phyloP scores from a whole-genome alignment of 371 early-diverging fungal species.

The Mortierella polycephala region DNA sequence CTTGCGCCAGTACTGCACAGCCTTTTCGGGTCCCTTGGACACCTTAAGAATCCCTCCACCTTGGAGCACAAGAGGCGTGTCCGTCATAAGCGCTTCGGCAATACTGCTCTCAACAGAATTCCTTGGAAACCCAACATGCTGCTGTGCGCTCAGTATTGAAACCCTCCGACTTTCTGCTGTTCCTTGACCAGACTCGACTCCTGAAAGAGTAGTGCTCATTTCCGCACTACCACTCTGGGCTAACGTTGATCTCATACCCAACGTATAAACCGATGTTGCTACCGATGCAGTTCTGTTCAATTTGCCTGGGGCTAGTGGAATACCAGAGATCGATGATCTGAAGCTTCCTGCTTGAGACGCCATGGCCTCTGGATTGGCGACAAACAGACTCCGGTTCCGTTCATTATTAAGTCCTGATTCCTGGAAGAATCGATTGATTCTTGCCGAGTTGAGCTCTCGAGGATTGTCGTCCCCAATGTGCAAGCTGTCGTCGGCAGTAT shows the following conservation, averaged over 20 bases:
- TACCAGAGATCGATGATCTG: slow-evolving; percentile 30
- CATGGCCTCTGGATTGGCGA: slow-evolving; percentile 48
- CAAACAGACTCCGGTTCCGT: slow-evolving; percentile 40
- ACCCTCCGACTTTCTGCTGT: slow-evolving; percentile 18
- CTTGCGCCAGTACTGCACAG: slow-evolving; percentile 53
- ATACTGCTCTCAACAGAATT: slow-evolving; percentile 41
- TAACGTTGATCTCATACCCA: neutral
- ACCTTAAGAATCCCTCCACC: slow-evolving; percentile 44
- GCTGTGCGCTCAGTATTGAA: slow-evolving; percentile 18
- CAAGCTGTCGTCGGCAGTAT: slow-evolving; percentile 5
- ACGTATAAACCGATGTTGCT: slow-evolving; percentile 12
- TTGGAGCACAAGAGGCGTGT: slow-evolving; percentile 31
- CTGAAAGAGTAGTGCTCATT: slow-evolving; percentile 11
- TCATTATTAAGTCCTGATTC: slow-evolving; percentile 47
- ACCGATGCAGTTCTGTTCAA: slow-evolving; percentile 17
- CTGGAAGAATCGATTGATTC: slow-evolving; percentile 52
- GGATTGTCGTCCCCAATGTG: slow-evolving; percentile 40
- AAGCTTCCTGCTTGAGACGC: slow-evolving; percentile 29
- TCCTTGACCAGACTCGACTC: slow-evolving; percentile 21
- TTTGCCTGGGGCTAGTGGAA: slow-evolving; percentile 4
- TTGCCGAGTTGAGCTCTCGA: slow-evolving; percentile 44
- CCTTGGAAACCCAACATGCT: slow-evolving; percentile 6
- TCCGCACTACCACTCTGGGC: slow-evolving; percentile 13
- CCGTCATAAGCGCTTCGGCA: slow-evolving; percentile 37
- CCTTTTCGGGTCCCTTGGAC: slow-evolving; percentile 52